Evolutionary conservation across 2,329 filamentous ascomycete species (phyloP), one percentile per base, ranked within the genome.

Genomic region (Fusarium anguioides): DNA sequence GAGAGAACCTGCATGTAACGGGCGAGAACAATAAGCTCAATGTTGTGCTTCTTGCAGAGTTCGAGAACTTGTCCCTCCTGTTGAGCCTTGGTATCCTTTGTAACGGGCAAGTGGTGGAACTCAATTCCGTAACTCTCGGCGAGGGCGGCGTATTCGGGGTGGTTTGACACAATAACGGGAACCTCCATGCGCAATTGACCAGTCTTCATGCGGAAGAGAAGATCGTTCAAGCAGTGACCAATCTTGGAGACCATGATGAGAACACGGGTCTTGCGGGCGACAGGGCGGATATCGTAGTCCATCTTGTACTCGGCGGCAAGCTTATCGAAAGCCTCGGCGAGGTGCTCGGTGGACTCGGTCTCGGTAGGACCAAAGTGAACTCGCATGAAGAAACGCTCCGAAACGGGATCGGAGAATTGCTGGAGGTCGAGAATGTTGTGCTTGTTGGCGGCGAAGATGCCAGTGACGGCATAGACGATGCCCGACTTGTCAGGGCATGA

Each of bases 231-330:
- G 78, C 92, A 95, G 82, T 95, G 92, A 10, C 92, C 92, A 72
- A 93, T 94, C 82, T 94, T 94, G 74, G 91, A 94, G 27, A 95
- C 92, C 92, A 96, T 95, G 82, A 96, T 93, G 72, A 96, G 83
- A 46, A 94, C 89, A 68, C 89, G 86, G 57, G 90, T 89, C 81
- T 93, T 94, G 73, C 88, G 83, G 47, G 87, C 81, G 14, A 88
- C 85, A 5, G 90, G 87, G 15, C 89, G 85, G 71, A 96, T 85
- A 71, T 91, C 84, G 81, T 91, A 93, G 72, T 88, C 83, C 88
- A 93, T 91, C 58, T 83, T 75, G 80, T 93, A 86, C 24, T 89
- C 82, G 49, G 80, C 72, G 5, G 90, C 90, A 50, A 93, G 87
- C 39, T 82, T 78, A 26, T 82, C 79, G 71, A 95, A 89, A 8